Evolutionary conservation across 257 asterid species (phyloP).

Genomic region (Solanum ahanhuiri): DNA sequence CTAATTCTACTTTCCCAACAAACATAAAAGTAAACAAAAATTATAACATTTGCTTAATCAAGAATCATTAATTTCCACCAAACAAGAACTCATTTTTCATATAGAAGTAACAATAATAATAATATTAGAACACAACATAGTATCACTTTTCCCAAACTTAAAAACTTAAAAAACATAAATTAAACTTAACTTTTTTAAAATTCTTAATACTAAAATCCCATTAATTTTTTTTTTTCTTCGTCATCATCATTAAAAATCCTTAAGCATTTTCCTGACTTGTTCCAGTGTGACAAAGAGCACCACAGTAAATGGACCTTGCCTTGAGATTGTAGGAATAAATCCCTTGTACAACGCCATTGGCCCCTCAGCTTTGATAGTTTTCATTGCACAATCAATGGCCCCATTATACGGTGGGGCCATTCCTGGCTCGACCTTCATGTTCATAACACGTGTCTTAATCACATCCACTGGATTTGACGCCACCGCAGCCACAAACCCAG

Average conservation of each 20-base stretch:
- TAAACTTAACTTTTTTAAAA: not conserved
- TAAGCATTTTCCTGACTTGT: slow-evolving; percentile 73
- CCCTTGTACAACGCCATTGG: slow-evolving; percentile 83
- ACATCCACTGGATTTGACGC: slow-evolving; percentile 88
- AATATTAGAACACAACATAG: not conserved
- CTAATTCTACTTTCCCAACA: too few relatives aligned
- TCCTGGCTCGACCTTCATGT: slow-evolving; percentile 74
- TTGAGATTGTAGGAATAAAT: slow-evolving; percentile 65
- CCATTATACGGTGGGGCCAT: slow-evolving; percentile 60
- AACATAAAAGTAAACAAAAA: not conserved
- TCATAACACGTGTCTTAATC: slow-evolving; percentile 86
- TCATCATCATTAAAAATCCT: slow-evolving; percentile 47
- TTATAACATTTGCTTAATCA: not conserved
- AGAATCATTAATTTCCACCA: not conserved
- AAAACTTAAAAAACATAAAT: not conserved
- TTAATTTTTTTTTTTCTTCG: not conserved
- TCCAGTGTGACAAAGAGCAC: slow-evolving; percentile 89
- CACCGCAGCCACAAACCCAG: slow-evolving; percentile 91
- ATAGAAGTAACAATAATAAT: not conserved
- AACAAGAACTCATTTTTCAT: not conserved
- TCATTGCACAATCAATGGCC: slow-evolving; percentile 79
- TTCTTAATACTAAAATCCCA: not conserved
- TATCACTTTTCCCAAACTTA: not conserved
- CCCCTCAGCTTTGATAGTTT: slow-evolving; percentile 77
- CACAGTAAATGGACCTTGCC: slow-evolving; percentile 85